These are phyloP conservation scores for Panus rudis DNA, from an alignment of 768 basidiomycete genomes.

Conservation along the genomic window DNA sequence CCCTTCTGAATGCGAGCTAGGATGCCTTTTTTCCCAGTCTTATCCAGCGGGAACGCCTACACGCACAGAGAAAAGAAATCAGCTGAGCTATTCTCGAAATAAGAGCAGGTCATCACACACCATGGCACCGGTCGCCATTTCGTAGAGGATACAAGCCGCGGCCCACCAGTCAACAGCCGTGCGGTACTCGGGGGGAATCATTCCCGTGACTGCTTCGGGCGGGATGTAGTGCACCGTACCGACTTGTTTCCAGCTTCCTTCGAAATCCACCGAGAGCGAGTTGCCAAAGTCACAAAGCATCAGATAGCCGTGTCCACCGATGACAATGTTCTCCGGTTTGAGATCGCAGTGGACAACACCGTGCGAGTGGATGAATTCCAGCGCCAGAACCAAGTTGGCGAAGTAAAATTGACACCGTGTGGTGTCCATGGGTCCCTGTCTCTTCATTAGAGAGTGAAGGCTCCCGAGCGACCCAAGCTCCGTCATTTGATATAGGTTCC, in stretches of 20 bases:
- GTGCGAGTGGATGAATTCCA: conserved; percentile 38
- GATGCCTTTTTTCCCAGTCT: conserved; percentile 5
- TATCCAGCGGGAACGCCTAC: not conserved
- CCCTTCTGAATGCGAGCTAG: conserved; percentile 22
- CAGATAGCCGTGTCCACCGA: conserved; percentile 52
- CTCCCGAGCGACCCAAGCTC: conserved; percentile 44
- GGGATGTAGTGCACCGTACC: conserved; percentile 45
- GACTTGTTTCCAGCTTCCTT: conserved; percentile 26
- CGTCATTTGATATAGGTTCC: conserved; percentile 43
- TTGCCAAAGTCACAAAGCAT: conserved; percentile 46
- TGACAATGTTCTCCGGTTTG: conserved; percentile 51
- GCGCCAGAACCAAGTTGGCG: conserved; percentile 43
- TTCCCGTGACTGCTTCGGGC: conserved; percentile 30
- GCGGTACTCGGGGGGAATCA: not conserved
- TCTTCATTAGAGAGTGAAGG: conserved; percentile 31
- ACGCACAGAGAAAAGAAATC: conserved; percentile 8
- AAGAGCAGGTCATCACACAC: conserved; percentile 16
- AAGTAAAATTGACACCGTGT: conserved; percentile 42
- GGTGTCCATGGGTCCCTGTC: conserved; percentile 20
- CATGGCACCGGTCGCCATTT: conserved; percentile 38
- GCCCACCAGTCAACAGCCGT: conserved; percentile 49
- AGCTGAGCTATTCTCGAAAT: conserved; percentile 23
- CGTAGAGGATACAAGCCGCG: conserved; percentile 41
- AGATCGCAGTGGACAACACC: conserved; percentile 48
- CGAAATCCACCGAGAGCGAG: conserved; percentile 18